Base-by-base conservation (phyloP, 371 early-diverging fungal species). In the Mucor velutinosus region DNA sequence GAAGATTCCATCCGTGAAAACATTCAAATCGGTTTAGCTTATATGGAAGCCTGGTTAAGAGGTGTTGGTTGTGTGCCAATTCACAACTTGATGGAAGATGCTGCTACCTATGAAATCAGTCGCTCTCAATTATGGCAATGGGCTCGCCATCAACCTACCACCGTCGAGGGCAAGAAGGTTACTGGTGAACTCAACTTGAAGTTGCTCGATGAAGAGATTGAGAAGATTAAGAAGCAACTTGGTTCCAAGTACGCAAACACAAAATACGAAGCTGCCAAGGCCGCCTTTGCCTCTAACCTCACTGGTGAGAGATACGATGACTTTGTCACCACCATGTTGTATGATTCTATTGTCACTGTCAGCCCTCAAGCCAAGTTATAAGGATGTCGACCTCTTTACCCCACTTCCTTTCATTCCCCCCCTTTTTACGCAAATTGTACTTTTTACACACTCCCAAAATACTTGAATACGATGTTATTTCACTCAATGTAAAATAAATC, bases 1-100 rank as follows among this genome's bases (percentile, higher is more conserved):
- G 96, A 96, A 77, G 76, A 84, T 32, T 96, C 97, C 65, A 88
- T 98, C 67, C 94, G 95, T 64, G 85, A 84, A 80, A 98, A 98
- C 88, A 86, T 97, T 66, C 88, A 92, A 41, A 93, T 97, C 51
- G 94, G 93, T 47, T 85, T 98, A 58, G 83, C 89, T 65, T 98
- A 98, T 83, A 97, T 96, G 91, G 96, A 95, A 83, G 89, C 96
- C 45, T 98, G 99, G 99, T 87, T 98, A 59, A 89, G 94, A 71
- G 99, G 97, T 32, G 81, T 85, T 60, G 99, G 99, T 19, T 97
- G 98, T 78, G 98, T 98, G n/a, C 99, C 99, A 41, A 96, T 98
- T 79, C 92, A 78, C 55, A 61, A 67, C 62, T 60, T 71, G 30
- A 83, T 83, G 79, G 83, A 83, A 60, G 83, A 83, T 65, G 77